Evolutionary conservation across 371 early-diverging fungal genomes (phyloP).

Genomic region (Mortierella sp.): DNA sequence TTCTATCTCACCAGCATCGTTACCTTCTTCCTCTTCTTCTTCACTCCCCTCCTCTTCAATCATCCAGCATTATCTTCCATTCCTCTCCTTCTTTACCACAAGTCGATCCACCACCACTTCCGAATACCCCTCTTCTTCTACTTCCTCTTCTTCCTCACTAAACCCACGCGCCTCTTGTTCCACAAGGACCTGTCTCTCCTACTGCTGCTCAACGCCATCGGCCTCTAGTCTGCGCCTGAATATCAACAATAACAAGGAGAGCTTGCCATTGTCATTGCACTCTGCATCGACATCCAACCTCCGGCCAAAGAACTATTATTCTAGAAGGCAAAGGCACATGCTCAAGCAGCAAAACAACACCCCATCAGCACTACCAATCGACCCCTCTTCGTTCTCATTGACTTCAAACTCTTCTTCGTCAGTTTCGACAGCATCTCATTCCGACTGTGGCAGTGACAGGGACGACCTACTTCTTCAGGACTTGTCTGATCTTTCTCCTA

Average conservation of each 20-base stretch:
- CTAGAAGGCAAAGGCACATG: conserved; percentile 47
- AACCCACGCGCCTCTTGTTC: conserved; percentile 26
- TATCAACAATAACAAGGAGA: background rate
- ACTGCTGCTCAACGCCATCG: conserved; percentile 17
- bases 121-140: conserved; percentile 13
- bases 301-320: conserved; percentile 55
- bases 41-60: conserved; percentile 13
- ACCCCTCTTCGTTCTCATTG: background rate
- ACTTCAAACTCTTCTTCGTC: conserved; percentile 6
- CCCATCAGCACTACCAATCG: background rate
- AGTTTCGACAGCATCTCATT: conserved; percentile 29
- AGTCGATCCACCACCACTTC: conserved; percentile 7
- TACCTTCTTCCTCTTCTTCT: conserved; percentile 1
- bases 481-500: conserved; percentile 4
- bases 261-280: background rate
- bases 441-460: conserved; percentile 51
- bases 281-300: conserved; percentile 40
- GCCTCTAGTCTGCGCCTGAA: conserved; percentile 11
- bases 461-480: conserved; percentile 24
- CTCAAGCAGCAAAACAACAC: background rate
- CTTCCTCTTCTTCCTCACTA: background rate
- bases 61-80: conserved; percentile 13
- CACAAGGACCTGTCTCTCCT: conserved; percentile 30
- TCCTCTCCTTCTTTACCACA: conserved; percentile 10
- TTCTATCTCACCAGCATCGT: background rate